A percentile compares a stretch with the other conserved stretches of the same genome.
Evolutionary conservation across 192 early-diverging fungal species (phyloP).

Genomic region (Umbelopsis isabellina): DNA sequence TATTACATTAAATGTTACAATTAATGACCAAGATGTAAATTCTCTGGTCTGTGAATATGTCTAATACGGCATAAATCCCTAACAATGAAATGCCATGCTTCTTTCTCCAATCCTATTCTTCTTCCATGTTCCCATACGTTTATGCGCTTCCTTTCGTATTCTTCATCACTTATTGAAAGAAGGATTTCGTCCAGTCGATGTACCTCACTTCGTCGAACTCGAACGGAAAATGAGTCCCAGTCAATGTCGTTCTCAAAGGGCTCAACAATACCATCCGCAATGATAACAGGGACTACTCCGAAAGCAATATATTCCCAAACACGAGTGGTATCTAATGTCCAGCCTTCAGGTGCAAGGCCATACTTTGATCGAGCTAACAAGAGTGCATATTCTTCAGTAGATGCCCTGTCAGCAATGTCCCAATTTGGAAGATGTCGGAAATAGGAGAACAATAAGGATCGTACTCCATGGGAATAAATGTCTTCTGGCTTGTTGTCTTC

Average conservation of each 20-base stretch:
- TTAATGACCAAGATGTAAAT: slow-evolving; percentile 36
- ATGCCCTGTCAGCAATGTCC: slow-evolving; percentile 37
- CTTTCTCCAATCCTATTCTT: slow-evolving; percentile 37
- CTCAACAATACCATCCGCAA: slow-evolving; percentile 53
- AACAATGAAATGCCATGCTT: slow-evolving; percentile 53
- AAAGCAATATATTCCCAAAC: slow-evolving; percentile 57
- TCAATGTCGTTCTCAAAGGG: slow-evolving; percentile 56
- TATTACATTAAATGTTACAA: slow-evolving; percentile 2
- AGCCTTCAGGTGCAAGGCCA: slow-evolving; percentile 48
- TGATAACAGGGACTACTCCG: slow-evolving; percentile 53
- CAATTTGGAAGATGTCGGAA: slow-evolving; percentile 42
- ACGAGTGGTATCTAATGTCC: slow-evolving; percentile 45
- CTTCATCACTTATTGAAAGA: slow-evolving; percentile 37
- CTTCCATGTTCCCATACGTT: slow-evolving; percentile 45
- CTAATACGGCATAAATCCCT: slow-evolving; percentile 46
- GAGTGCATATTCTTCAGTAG: slow-evolving; percentile 43
- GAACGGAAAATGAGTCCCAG: slow-evolving; percentile 46
- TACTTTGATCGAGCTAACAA: slow-evolving; percentile 43
- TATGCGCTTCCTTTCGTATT: slow-evolving; percentile 43
- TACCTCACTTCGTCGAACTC: slow-evolving; percentile 41
- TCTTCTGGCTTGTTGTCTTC: slow-evolving; percentile 34
- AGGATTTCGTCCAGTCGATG: slow-evolving; percentile 46
- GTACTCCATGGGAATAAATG: slow-evolving; percentile 43
- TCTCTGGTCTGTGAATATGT: slow-evolving; percentile 26
- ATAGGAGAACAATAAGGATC: slow-evolving; percentile 41